Evolutionary conservation across 2,329 filamentous ascomycete species (phyloP), one percentile per base, ranked within the genome.

Genomic region (Ophiostoma angusticollis): DNA sequence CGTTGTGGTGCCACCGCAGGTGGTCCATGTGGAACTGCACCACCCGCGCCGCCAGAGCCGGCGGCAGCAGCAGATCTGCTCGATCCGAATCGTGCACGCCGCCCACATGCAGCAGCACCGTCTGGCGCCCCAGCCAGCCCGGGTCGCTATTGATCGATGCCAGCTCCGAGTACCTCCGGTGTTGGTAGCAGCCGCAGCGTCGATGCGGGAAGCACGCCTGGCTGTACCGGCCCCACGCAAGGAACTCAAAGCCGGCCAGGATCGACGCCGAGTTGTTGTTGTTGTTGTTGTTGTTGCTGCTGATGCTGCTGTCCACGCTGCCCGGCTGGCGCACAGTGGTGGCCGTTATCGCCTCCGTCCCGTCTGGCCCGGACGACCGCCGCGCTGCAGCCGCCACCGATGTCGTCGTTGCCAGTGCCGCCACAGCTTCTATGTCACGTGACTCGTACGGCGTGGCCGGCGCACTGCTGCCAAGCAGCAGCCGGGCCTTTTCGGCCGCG

Each of bases 181-280:
- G 40, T 40, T 36, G 49, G 41, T 46, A 49, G 47, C 48, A 58
- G 35, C 9, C 37, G 31, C 57, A 58, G 19, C 49, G 46, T 11
- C 53, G 48, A 35, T 59, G 57, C 2, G 57, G 57, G 33, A 52
- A 59, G 39, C 57, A 59, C 5, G 49, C 47, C 5, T 52, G 51
- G 12, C 50, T 53, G 31, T 57, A 50, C 17, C 57, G 50, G 8
- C 54, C 55, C 57, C 57, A 59, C 3, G 56, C 54, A 9, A 59
- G 51, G 39, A 55, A 53, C 46, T 59, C 57, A 14, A 58, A 52
- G 5, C 51, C 52, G 0, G 52, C 52, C 17, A 57, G 31, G 16
- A 51, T 46, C 1, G 54, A 52, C 0, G 49, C 49, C 17, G n/a
- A n/a, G n/a, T 47, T 48, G 31, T 42, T 13, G 24, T 19, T 29